Conservation (phyloP, 805 yeast species). For the Pichia deserticola region DNA sequence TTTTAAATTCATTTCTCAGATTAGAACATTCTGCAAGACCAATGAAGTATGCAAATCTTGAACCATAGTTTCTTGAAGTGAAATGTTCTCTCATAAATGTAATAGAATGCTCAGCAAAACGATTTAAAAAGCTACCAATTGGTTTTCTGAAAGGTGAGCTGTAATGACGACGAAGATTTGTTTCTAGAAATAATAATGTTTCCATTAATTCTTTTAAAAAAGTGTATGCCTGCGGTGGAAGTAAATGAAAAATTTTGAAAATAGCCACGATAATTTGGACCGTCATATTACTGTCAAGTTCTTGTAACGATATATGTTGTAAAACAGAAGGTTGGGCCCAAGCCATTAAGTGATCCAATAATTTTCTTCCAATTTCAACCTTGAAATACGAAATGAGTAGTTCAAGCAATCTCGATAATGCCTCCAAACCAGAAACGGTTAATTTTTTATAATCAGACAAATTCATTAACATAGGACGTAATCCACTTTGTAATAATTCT, state of each 20-base stretch:
- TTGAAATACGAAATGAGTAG: slow-evolving; percentile 86
- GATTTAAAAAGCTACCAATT: slow-evolving; percentile 73
- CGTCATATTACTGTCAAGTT: slow-evolving; percentile 70
- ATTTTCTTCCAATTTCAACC: slow-evolving; percentile 91
- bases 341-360: slow-evolving; percentile 88
- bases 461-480: slow-evolving; percentile 93
- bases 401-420: slow-evolving; percentile 79
- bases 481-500: slow-evolving; percentile 88
- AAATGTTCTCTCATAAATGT: slow-evolving; percentile 63
- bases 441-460: slow-evolving; percentile 87
- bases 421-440: slow-evolving; percentile 85
- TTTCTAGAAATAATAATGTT: slow-evolving; percentile 71
- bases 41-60: slow-evolving; percentile 60
- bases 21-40: slow-evolving; percentile 46
- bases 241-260: slow-evolving; percentile 79
- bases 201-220: slow-evolving; percentile 82
- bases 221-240: slow-evolving; percentile 88
- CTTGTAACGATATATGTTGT: slow-evolving; percentile 70
- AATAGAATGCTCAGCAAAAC: slow-evolving; percentile 71
- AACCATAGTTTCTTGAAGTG: slow-evolving; percentile 55
- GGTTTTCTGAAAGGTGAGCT: slow-evolving; percentile 90
- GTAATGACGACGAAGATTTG: slow-evolving; percentile 75
- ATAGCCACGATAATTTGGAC: slow-evolving; percentile 86
- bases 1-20: slow-evolving; percentile 49
- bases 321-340: slow-evolving; percentile 86